phyloP scores from a whole-genome alignment of 2,329 filamentous ascomycete genomes.

The Colletotrichum sp. region DNA sequence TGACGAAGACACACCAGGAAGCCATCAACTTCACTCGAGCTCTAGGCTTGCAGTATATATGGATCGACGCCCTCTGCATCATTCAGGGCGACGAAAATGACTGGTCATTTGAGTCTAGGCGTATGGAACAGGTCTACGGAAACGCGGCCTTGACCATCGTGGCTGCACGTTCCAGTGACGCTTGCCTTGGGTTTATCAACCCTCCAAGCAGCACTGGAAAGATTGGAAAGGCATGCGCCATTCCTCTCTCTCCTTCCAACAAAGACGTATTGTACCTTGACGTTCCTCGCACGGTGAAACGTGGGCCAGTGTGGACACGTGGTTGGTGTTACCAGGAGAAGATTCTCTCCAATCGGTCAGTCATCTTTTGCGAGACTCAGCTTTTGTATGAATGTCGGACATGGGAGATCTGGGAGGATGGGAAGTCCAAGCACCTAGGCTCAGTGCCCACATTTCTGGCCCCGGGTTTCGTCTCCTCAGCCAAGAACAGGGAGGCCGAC shows the following conservation, averaged over 20 bases:
- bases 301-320: background rate
- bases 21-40: background rate
- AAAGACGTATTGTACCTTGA: background rate
- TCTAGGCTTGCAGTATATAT: background rate
- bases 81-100: conserved; percentile 17
- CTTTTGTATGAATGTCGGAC: background rate
- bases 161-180: background rate
- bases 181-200: background rate
- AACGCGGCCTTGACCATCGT: conserved; percentile 16
- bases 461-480: background rate
- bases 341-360: background rate
- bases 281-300: background rate
- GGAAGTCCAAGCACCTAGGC: background rate
- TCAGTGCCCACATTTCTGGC: background rate
- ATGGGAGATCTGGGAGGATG: background rate
- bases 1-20: background rate
- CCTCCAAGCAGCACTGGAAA: background rate
- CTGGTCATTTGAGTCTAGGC: conserved; percentile 15
- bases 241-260: background rate
- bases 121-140: conserved; percentile 19
- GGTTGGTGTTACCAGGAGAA: conserved; percentile 9
- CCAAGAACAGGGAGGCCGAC: background rate
- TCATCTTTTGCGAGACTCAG: background rate
- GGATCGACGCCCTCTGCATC: conserved; percentile 17
- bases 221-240: no score